phyloP scores from a whole-genome alignment of 495 filamentous ascomycete species.

The Neurospora africana region DNA sequence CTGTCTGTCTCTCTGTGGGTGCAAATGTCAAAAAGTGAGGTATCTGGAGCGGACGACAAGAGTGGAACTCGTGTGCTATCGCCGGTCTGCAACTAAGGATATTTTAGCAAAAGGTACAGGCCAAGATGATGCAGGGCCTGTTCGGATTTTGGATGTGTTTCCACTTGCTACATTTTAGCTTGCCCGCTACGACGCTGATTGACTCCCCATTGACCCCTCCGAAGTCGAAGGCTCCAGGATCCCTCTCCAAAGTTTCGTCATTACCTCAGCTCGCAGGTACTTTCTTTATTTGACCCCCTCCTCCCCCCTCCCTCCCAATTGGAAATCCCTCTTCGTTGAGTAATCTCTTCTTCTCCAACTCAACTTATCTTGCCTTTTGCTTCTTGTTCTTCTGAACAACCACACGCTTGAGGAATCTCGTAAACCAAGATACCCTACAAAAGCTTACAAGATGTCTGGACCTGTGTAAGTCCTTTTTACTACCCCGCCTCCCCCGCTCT shows the following conservation, averaged over 20 bases:
- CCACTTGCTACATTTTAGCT: conserved; percentile 7
- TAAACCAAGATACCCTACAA: conserved; percentile 6
- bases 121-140: conserved; percentile 22
- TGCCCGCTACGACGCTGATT: conserved; percentile 1
- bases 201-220: conserved; percentile 16
- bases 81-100: neutral
- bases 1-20: neutral
- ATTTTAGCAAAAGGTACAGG: conserved; percentile 1
- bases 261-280: conserved; percentile 8
- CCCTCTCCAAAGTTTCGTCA: conserved; percentile 26
- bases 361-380: neutral
- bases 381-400: conserved; percentile 1
- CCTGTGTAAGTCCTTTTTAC: conserved; percentile 37
- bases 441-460: conserved; percentile 36
- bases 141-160: conserved; percentile 16
- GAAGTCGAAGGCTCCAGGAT: conserved; percentile 12
- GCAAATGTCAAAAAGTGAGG: neutral
- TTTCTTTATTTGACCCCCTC: conserved; percentile 7
- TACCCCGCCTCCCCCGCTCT: conserved; percentile 20
- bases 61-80: neutral
- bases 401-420: conserved; percentile 1
- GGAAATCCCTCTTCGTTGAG: conserved; percentile 12
- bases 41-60: neutral
- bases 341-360: conserved; percentile 10
- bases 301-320: conserved; percentile 9